Percentiles rank a stretch among this genome's conserved stretches.
These are phyloP conservation scores for Pisolithus orientalis DNA, from an alignment of 768 basidiomycete genomes.

Conservation along the genomic window DNA sequence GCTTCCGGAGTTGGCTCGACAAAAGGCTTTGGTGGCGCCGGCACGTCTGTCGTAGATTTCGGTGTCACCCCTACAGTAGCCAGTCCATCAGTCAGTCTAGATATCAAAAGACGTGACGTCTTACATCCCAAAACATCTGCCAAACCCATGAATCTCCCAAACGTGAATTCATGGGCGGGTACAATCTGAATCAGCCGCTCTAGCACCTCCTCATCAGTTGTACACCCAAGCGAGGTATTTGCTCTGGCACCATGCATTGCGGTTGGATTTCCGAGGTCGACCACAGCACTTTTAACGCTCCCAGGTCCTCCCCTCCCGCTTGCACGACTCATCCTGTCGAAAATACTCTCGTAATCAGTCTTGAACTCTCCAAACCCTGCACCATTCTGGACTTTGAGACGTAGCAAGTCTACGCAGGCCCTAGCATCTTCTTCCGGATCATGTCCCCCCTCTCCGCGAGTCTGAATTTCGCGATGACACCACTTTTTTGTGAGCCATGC, in stretches of 20 bases:
- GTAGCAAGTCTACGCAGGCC: constrained; percentile 79
- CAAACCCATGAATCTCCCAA: constrained; percentile 77
- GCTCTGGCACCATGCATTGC: constrained; percentile 86
- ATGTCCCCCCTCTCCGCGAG: constrained; percentile 77
- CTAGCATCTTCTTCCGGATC: constrained; percentile 93
- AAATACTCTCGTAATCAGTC: constrained; percentile 80
- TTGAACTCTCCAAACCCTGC: constrained; percentile 83
- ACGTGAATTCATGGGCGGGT: constrained; percentile 70
- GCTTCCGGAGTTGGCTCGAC: constrained; percentile 30
- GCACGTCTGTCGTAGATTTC: constrained; percentile 38
- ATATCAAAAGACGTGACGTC: constrained; percentile 12
- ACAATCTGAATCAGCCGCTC: constrained; percentile 56
- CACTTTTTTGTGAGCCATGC: constrained; percentile 97
- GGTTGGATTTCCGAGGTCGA: constrained; percentile 80
- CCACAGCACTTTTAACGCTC: constrained; percentile 55
- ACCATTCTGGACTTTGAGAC: constrained; percentile 72
- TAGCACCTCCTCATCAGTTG: constrained; percentile 71
- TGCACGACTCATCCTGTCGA: constrained; percentile 72
- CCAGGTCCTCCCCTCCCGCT: constrained; percentile 35
- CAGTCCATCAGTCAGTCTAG: not conserved
- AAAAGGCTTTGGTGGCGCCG: constrained; percentile 14
- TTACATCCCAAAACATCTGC: constrained; percentile 80
- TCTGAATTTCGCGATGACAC: constrained; percentile 87
- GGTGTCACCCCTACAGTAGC: constrained; percentile 52
- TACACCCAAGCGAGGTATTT: constrained; percentile 68